Conservation (phyloP, 2,329 filamentous ascomycete genomes). For the Colletotrichum melonis region DNA sequence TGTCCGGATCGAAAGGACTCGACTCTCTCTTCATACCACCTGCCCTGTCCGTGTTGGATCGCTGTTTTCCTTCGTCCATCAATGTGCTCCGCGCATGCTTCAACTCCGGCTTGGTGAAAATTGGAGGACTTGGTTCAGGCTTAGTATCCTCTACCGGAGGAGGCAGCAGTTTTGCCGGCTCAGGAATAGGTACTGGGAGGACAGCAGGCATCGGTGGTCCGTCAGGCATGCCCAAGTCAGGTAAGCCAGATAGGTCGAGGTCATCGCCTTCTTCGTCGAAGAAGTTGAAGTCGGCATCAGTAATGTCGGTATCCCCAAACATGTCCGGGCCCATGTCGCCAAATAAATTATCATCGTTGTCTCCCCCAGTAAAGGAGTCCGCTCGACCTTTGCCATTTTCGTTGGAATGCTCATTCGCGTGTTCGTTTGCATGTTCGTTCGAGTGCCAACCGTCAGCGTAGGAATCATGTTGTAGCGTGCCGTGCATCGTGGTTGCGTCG, state of each 20-base stretch:
- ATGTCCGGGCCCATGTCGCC: conserved; percentile 76
- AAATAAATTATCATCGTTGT: conserved; percentile 72
- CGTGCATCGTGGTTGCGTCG: conserved; percentile 45
- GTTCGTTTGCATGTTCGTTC: conserved; percentile 42
- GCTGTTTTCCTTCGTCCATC: conserved; percentile 52
- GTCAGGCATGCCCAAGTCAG: conserved; percentile 40
- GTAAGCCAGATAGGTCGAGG: conserved; percentile 48
- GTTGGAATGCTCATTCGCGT: not conserved
- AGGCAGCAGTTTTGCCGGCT: conserved; percentile 34
- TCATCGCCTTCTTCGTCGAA: conserved; percentile 74
- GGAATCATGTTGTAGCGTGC: conserved; percentile 41
- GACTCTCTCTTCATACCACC: conserved; percentile 59
- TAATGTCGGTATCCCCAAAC: conserved; percentile 80
- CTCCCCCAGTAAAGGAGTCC: conserved; percentile 55
- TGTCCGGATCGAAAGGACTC: conserved; percentile 68
- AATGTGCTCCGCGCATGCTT: conserved; percentile 68
- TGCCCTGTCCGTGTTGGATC: conserved; percentile 36
- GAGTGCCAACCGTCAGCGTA: conserved; percentile 54
- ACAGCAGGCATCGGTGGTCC: conserved; percentile 9
- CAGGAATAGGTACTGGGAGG: conserved; percentile 22
- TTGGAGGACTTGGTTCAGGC: conserved; percentile 34
- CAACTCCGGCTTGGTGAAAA: conserved; percentile 70
- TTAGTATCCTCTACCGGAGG: conserved; percentile 30
- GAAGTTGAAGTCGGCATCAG: conserved; percentile 86
- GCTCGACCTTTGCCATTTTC: conserved; percentile 52